phyloP scores from a whole-genome alignment of 805 yeast genomes.

The Komagataella kurtzmanii region DNA sequence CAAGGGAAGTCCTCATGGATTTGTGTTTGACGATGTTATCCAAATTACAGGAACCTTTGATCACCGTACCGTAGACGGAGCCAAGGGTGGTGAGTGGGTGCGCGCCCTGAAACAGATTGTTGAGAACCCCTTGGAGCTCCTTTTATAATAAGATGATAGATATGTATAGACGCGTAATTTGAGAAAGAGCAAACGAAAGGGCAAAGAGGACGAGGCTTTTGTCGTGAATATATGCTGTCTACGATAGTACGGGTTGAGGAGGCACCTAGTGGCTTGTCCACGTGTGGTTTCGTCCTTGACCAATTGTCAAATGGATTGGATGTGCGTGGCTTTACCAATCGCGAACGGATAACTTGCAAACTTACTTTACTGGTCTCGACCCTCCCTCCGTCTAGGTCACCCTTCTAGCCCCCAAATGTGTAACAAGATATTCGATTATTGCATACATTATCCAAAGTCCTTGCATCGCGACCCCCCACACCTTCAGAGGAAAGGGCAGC shows the following conservation, averaged over 20 bases:
- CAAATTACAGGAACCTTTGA: slow-evolving; percentile 94
- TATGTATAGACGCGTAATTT: background rate
- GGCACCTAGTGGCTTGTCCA: background rate
- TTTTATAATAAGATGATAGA: slow-evolving; percentile 34
- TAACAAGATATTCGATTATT: background rate
- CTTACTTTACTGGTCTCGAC: background rate
- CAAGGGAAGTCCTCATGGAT: slow-evolving; percentile 79
- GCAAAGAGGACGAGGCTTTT: background rate
- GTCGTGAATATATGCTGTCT: background rate
- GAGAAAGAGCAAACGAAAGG: background rate
- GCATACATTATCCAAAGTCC: background rate
- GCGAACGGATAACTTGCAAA: background rate
- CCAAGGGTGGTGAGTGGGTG: slow-evolving; percentile 94
- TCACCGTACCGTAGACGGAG: slow-evolving; percentile 95
- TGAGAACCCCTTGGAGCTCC: slow-evolving; percentile 92
- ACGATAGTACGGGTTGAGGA: background rate
- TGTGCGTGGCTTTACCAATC: background rate
- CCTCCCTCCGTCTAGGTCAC: background rate
- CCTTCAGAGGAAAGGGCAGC: background rate
- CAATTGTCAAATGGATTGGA: background rate
- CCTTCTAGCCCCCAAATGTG: background rate
- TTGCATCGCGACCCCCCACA: background rate
- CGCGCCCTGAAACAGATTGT: slow-evolving; percentile 80
- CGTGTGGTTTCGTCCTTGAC: background rate
- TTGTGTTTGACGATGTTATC: slow-evolving; percentile 83